A percentile compares a stretch with the other conserved stretches of the same genome.
Evolutionary conservation across 768 basidiomycete species (phyloP).

Genomic region (Tricholoma furcatifolium): DNA sequence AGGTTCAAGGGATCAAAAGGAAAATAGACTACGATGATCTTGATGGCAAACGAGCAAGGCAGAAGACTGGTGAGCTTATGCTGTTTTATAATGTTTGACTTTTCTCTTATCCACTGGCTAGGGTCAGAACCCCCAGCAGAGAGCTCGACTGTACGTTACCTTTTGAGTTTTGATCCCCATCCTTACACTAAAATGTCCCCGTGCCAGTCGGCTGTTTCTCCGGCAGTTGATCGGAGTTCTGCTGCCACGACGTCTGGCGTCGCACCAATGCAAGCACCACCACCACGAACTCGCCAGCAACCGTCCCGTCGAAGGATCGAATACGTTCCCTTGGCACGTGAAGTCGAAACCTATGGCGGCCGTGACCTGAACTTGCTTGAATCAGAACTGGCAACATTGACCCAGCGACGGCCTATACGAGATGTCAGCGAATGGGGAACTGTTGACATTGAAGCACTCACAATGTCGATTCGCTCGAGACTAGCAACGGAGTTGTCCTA

Average conservation of each 20-base stretch:
- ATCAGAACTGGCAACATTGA: constrained; percentile 50
- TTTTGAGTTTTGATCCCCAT: constrained; percentile 9
- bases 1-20: constrained; percentile 67
- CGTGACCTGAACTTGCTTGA: constrained; percentile 72
- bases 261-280: constrained; percentile 26
- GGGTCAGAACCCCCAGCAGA: constrained; percentile 46
- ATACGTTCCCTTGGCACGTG: constrained; percentile 80
- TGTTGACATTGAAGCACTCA: constrained; percentile 89
- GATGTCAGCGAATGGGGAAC: constrained; percentile 84
- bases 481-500: constrained; percentile 85
- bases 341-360: constrained; percentile 76
- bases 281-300: constrained; percentile 42
- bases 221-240: constrained; percentile 26
- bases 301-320: constrained; percentile 79
- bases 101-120: constrained; percentile 7
- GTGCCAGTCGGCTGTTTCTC: constrained; percentile 27
- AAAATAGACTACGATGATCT: constrained; percentile 66
- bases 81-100: constrained; percentile 3
- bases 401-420: constrained; percentile 59
- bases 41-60: constrained; percentile 67
- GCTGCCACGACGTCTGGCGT: constrained; percentile 21
- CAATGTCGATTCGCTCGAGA: constrained; percentile 89
- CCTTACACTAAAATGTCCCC: constrained; percentile 7
- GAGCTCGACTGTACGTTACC: constrained; percentile 38
- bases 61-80: constrained; percentile 62